These are phyloP conservation scores for Yamadazyma insecticola DNA, from an alignment of 805 yeast genomes.

Conservation along the genomic window DNA sequence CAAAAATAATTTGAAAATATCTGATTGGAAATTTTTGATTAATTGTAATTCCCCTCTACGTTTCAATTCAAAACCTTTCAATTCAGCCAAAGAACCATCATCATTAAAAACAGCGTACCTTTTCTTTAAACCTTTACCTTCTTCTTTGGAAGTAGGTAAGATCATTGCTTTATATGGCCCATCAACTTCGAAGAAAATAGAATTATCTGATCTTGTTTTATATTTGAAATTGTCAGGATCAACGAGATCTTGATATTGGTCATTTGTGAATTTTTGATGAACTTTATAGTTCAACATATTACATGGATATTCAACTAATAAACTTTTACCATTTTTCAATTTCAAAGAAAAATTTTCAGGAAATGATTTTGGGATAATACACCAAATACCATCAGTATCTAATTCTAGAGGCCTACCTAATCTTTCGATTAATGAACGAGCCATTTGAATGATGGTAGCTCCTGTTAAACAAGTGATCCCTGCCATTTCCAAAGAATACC, in stretches of 20 bases:
- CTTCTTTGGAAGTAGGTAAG: constrained; percentile 94
- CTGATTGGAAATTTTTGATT: constrained; percentile 92
- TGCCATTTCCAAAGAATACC: constrained; percentile 99
- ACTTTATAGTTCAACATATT: constrained; percentile 93
- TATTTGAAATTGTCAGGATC: constrained; percentile 68
- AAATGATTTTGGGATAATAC: constrained; percentile 88
- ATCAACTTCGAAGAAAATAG: constrained; percentile 96
- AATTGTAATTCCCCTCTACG: constrained; percentile 94
- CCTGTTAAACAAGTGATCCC: constrained; percentile 98
- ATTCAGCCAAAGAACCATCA: constrained; percentile 90
- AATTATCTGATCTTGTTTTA: constrained; percentile 79
- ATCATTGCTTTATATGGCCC: constrained; percentile 99
- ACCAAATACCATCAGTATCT: constrained; percentile 99
- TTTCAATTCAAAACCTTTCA: constrained; percentile 94
- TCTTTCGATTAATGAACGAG: constrained; percentile 83
- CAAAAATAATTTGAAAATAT: constrained; percentile 84
- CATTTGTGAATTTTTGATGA: constrained; percentile 86
- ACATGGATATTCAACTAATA: constrained; percentile 86
- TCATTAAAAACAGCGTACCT: constrained; percentile 95
- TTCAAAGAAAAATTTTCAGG: constrained; percentile 82
- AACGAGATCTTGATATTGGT: constrained; percentile 84
- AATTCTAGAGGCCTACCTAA: constrained; percentile 93
- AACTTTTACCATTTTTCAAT: constrained; percentile 70
- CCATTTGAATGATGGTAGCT: constrained; percentile 97
- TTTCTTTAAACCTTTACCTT: constrained; percentile 93